Percentiles rank a stretch among this genome's conserved stretches.
Conservation (phyloP, 2,329 filamentous ascomycete species). For the Fusarium aywerte region DNA sequence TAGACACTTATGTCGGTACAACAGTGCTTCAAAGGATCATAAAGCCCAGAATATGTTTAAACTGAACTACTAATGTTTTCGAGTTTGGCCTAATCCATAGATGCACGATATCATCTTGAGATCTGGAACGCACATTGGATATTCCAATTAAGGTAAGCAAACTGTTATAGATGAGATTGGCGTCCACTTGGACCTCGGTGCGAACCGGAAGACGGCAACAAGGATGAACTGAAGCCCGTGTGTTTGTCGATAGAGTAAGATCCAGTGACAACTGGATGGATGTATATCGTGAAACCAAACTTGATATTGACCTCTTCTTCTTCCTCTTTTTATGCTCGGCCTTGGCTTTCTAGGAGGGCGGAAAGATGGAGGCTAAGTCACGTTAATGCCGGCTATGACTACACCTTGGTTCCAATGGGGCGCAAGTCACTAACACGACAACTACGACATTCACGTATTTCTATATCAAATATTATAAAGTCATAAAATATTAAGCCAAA, state of each 20-base stretch:
- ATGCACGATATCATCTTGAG: background rate
- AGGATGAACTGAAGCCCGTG: background rate
- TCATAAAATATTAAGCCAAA: background rate
- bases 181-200: constrained; percentile 38
- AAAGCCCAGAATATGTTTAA: background rate
- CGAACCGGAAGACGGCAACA: constrained; percentile 14
- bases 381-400: constrained; percentile 35
- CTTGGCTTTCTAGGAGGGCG: constrained; percentile 20
- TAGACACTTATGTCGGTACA: background rate
- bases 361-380: constrained; percentile 40
- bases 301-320: background rate
- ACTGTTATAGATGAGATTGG: constrained; percentile 9
- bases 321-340: background rate
- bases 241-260: background rate
- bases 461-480: background rate
- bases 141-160: constrained; percentile 19
- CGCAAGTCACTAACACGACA: background rate
- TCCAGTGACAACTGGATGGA: too few species aligned
- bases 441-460: background rate
- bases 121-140: background rate
- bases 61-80: background rate
- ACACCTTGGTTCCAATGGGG: too few species aligned
- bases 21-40: background rate
- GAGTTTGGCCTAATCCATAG: background rate
- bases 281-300: too few species aligned